Base-by-base conservation (phyloP, 148 eudicot species). In the Vaccinium vitisidaea region DNA sequence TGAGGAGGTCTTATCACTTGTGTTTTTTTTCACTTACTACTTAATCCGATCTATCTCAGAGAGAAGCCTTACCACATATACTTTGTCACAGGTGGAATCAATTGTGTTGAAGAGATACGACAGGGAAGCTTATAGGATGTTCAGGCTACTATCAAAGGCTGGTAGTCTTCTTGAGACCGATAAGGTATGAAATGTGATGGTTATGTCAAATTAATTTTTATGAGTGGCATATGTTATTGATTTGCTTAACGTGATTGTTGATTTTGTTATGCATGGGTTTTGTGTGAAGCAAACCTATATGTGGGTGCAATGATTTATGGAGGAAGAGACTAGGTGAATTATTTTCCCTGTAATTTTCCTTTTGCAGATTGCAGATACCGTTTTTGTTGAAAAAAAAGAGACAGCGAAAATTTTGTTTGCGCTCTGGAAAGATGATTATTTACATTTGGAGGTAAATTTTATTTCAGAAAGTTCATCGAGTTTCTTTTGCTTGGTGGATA, bases 331-430 rank as follows among this genome's bases (percentile, higher is more conserved):
- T 27, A 4, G 18, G 39, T 69, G 74, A 27, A 55, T 71, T n/a
- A 23, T 54, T 55, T 74, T 30, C 54, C 74, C 56, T 83, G 32
- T 70, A 19, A 21, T 27, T 14, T 36, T 69, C 10, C 13, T 82
- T 78, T 39, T 88, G 79, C 84, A 97, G 99, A 93, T 94, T 85
- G 88, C 99, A n/a, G 93, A 89, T 30, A 73, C 86, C 39, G 88
- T 91, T 82, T 93, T 97, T 85, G 91, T 94, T 83, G 98, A 95
- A 25, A 95, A 94, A 95, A 97, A 94, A 89, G 95, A 86, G 79
- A 86, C 98, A n/a, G 80, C 90, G 83, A 85, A 80, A 89, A 90
- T 90, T 86, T 88, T 97, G 65, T 91, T 82, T 81, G 89, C 82
- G 90, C 91, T 95, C 43, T 97, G 99, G 99, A 91, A 91, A 84